Evolutionary conservation across 352 stramenopile genomes (phyloP), one percentile per base, ranked within the genome.

Genomic region (Globisporangium polare): DNA sequence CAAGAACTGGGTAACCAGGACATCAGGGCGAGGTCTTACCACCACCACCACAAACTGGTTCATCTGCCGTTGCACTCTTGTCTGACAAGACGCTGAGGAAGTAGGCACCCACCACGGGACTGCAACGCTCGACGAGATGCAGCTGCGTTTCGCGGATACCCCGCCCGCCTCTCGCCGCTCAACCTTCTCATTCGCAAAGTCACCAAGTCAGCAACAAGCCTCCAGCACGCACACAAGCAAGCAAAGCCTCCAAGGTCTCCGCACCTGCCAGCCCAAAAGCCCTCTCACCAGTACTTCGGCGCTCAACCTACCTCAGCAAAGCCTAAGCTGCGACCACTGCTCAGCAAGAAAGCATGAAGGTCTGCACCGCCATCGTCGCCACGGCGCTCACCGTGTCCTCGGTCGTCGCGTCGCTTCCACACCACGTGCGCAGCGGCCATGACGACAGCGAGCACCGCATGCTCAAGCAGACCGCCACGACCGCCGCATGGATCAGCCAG

Each of bases 331-430:
- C n/a, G n/a, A n/a, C n/a, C n/a, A n/a, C n/a, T n/a, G n/a, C n/a
- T n/a, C n/a, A n/a, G n/a, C n/a, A n/a, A n/a, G n/a, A n/a, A 29
- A 29, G n/a, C 20, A 71, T 68, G 65, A 71, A 71, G 55, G 9
- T 57, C 35, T 59, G 27, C n/a, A 18, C 49, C 17, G 10, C 33
- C 13, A 26, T 69, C 29, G 20, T 61, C 7, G 24, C 33, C 29
- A 26, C 58, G 10, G 35, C 53, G 20, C 22, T 73, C 39, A 27
- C 47, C 13, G 29, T 45, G n/a, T 41, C 17, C 17, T 45, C 29
- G 1, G 51, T 33, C 29, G 29, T 27, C n/a, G n/a, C n/a, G 20
- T 46, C 51, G 15, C 35, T 57, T 6, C 29, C 53, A 24, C 9
- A n/a, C 20, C 10, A 66, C 37, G 1, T 45, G 43, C 35, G 58